Evolutionary conservation across 2,329 filamentous ascomycete species (phyloP), one percentile per base, ranked within the genome.

Genomic region (Acrocalymma vagum): DNA sequence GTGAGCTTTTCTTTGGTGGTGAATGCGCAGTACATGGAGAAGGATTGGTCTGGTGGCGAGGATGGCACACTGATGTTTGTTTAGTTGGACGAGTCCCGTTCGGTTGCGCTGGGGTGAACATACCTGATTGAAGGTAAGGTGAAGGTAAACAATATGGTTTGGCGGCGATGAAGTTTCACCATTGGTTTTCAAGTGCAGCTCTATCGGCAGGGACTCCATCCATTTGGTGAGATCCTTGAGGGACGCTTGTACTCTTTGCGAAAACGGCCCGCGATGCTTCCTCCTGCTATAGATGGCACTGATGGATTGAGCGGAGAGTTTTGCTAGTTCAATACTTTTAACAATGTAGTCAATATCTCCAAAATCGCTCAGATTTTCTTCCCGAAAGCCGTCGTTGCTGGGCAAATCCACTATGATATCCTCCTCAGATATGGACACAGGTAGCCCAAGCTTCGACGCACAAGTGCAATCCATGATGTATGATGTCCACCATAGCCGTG

Each of bases 331-430:
- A 5, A 76, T 62, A 5, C 65, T 70, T 1, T 72, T 72, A 11
- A 41, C 59, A 53, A 66, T 71, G 65, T 61, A 72, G 45, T 57
- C 58, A 60, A 51, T 62, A 58, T 53, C 60, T 61, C 67, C 70
- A 65, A 70, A 63, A 54, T 68, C 45, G 6, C 35, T 43, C 3
- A 49, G 41, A 9, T 42, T 39, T 9, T 50, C 30, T 3, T 63
- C 60, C 21, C 27, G 25, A 1, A 73, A 25, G 1, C 60, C 51
- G 1, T 63, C 55, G 9, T 69, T 64, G 0, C 71, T 71, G 0
- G 75, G 76, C 5, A 73, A 50, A 17, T 75, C 70, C 4, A 76
- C 71, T 21, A 73, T 62, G 4, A 79, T 11, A 48, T 63, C 61
- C 9, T 65, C 60, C 21, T 69, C 65, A 11, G 51, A 50, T 6